These are phyloP conservation scores for Kazachstania psychrophila DNA, from an alignment of 805 yeast genomes.

Conservation along the genomic window DNA sequence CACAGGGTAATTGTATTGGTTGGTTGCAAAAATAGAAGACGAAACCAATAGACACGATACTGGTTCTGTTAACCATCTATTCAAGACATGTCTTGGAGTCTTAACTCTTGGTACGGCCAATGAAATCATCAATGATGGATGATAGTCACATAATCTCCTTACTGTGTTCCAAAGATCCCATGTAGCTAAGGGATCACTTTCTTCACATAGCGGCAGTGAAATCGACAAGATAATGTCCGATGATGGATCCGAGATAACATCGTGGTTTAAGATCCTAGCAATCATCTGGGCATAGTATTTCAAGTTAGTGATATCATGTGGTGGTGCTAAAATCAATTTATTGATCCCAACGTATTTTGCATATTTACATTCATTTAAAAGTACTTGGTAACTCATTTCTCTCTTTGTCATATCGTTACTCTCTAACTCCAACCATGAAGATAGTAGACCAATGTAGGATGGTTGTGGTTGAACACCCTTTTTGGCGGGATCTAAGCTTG, in stretches of 20 bases:
- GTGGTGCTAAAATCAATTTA: slow-evolving; percentile 54
- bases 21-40: slow-evolving; percentile 46
- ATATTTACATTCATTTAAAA: slow-evolving; percentile 48
- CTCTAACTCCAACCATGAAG: slow-evolving; percentile 67
- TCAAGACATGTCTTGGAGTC: slow-evolving; percentile 41
- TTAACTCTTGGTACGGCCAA: slow-evolving; percentile 60
- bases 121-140: slow-evolving; percentile 54
- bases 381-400: slow-evolving; percentile 46
- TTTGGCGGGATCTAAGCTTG: not conserved
- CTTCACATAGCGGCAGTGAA: slow-evolving; percentile 44
- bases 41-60: slow-evolving; percentile 49
- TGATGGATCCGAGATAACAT: slow-evolving; percentile 13
- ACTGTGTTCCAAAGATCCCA: slow-evolving; percentile 74
- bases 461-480: slow-evolving; percentile 10
- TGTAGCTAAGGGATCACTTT: slow-evolving; percentile 44
- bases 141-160: slow-evolving; percentile 45
- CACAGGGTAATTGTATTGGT: slow-evolving; percentile 57
- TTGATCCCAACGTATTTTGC: slow-evolving; percentile 51
- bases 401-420: slow-evolving; percentile 41
- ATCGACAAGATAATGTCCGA: slow-evolving; percentile 35
- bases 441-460: slow-evolving; percentile 44
- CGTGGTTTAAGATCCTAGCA: slow-evolving; percentile 19
- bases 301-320: slow-evolving; percentile 45
- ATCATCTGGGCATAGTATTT: slow-evolving; percentile 41
- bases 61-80: slow-evolving; percentile 65